Conservation (phyloP, 1,284 basidiomycete genomes). For the Grifola frondosa region DNA sequence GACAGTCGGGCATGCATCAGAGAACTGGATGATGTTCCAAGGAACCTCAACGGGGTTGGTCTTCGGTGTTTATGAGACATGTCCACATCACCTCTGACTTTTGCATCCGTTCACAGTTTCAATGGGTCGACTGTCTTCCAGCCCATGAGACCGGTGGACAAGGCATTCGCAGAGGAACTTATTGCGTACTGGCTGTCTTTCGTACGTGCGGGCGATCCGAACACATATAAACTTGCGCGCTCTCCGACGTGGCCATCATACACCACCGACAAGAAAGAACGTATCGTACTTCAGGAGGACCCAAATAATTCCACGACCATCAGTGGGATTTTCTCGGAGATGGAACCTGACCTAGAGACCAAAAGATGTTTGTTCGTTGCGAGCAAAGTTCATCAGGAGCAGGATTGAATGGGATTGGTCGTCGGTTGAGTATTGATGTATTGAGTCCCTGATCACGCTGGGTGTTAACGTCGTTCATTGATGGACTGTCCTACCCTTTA, state of each 20-base stretch:
- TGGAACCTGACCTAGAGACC: slow-evolving; percentile 39
- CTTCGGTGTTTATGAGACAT: background rate
- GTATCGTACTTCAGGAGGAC: slow-evolving; percentile 49
- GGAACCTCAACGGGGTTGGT: slow-evolving; percentile 58
- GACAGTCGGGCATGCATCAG: slow-evolving; percentile 48
- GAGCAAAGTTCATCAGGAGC: slow-evolving; percentile 20
- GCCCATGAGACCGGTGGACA: slow-evolving; percentile 40
- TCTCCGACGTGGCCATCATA: slow-evolving; percentile 47
- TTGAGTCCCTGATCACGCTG: no score
- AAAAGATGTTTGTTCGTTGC: slow-evolving; percentile 29
- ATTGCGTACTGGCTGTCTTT: slow-evolving; percentile 65
- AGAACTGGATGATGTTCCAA: slow-evolving; percentile 66
- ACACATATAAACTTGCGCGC: slow-evolving; percentile 46
- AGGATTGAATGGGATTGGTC: slow-evolving; percentile 18
- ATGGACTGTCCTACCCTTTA: no score
- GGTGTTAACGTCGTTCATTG: no score
- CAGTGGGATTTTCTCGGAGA: slow-evolving; percentile 46
- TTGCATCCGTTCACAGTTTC: slow-evolving; percentile 29
- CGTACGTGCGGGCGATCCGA: slow-evolving; percentile 51
- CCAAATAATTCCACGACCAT: slow-evolving; percentile 21
- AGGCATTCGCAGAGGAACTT: slow-evolving; percentile 50
- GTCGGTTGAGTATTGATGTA: no score
- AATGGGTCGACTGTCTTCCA: slow-evolving; percentile 48
- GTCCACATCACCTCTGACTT: background rate
- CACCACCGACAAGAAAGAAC: slow-evolving; percentile 24